These are phyloP conservation scores for Canna indica DNA, from an alignment of 176 grass and related monocot species.

Conservation along the genomic window DNA sequence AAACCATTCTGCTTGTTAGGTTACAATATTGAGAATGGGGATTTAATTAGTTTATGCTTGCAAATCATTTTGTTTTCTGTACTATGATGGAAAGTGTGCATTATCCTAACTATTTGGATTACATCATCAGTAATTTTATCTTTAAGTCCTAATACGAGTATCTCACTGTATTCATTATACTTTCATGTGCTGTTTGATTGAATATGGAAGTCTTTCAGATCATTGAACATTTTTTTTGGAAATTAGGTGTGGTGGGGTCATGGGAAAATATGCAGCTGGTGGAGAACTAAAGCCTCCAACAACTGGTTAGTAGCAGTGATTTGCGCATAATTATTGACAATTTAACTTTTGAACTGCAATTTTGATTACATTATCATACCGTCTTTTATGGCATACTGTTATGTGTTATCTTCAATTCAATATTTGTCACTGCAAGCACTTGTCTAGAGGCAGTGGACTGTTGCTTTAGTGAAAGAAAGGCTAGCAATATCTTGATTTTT, in stretches of 20 bases:
- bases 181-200: background rate
- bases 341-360: background rate
- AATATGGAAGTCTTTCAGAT: background rate
- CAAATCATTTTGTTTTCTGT: no score
- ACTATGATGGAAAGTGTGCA: no score
- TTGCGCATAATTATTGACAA: background rate
- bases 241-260: constrained; percentile 92
- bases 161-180: background rate
- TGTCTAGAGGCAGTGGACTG: background rate
- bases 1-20: no score
- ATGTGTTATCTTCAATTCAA: background rate
- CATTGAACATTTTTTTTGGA: background rate
- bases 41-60: no score
- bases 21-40: no score
- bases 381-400: background rate
- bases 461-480: background rate
- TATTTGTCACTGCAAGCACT: background rate
- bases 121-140: background rate
- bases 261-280: constrained; percentile 98
- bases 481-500: no score
- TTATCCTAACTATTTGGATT: no score
- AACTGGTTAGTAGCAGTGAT: constrained; percentile 59
- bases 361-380: background rate
- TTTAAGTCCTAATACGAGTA: background rate
- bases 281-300: constrained; percentile 99